Percentiles rank a stretch among this genome's conserved stretches.
phyloP scores from a whole-genome alignment of 2,329 filamentous ascomycete genomes.

The Penicillium sp. region DNA sequence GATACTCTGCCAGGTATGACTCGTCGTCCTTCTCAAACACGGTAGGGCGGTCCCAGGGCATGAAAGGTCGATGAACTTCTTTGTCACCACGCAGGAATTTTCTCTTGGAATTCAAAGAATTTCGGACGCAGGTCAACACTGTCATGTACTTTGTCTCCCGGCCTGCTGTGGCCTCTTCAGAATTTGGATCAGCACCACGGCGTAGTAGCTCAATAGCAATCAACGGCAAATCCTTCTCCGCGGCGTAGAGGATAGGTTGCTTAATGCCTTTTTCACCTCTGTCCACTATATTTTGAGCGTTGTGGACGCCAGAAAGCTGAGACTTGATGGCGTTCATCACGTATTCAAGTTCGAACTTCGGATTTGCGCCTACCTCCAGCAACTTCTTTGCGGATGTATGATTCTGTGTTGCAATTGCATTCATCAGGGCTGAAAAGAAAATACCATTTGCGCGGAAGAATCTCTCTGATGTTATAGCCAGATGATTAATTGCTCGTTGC shows the following conservation, averaged over 20 bases:
- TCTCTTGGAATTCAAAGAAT: conserved; percentile 53
- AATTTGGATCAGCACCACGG: conserved; percentile 64
- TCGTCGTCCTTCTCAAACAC: conserved; percentile 43
- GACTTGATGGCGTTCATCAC: conserved; percentile 31
- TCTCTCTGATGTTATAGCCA: conserved; percentile 45
- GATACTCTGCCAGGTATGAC: conserved; percentile 52
- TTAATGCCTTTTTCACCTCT: conserved; percentile 35
- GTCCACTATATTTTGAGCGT: not conserved
- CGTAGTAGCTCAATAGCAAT: conserved; percentile 61
- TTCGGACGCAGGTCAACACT: conserved; percentile 61
- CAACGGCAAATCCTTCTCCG: conserved; percentile 51
- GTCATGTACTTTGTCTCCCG: conserved; percentile 26
- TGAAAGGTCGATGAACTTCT: not conserved
- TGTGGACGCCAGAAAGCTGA: not conserved
- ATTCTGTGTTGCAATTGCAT: conserved; percentile 58
- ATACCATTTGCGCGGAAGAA: conserved; percentile 28
- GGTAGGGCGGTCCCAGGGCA: not conserved
- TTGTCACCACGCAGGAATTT: conserved; percentile 40
- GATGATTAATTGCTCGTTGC: conserved; percentile 65
- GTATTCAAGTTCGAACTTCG: conserved; percentile 59
- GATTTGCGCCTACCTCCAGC: conserved; percentile 61
- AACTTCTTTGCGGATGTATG: conserved; percentile 57
- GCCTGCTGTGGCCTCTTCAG: conserved; percentile 38
- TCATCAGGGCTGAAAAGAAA: conserved; percentile 55
- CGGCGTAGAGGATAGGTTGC: conserved; percentile 68